Base-by-base conservation (phyloP, 768 basidiomycete genomes). In the Leccinellum luteum region DNA sequence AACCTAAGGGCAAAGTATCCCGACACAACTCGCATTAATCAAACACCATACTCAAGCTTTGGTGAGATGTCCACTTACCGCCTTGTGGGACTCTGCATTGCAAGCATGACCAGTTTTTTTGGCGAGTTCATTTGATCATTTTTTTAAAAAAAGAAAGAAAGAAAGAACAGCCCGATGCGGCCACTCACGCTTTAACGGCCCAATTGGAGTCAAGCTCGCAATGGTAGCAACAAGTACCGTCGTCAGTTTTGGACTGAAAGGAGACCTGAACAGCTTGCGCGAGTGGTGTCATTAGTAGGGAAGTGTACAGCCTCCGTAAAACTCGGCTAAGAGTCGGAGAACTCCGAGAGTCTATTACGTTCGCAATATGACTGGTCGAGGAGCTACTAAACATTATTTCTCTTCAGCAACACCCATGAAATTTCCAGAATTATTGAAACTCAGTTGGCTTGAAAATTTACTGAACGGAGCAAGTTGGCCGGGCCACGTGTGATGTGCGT, bases 11-110 rank as follows among this genome's bases (percentile, higher is more conserved):
- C 9, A 41, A 41, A n/a, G 17, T 2, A 12, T 44, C 52, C 14
- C 38, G n/a, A n/a, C n/a, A 10, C 32, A 12, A 32, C 1, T 63
- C 17, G 27, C 27, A 3, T 30, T n/a, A 30, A 13, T 27, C 3
- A n/a, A 14, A 12, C 8, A 25, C 13, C n/a, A 19, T 21, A n/a
- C 5, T 6, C n/a, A 6, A n/a, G 21, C 12, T 45, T 7, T 13
- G 14, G 10, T 27, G 35, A 35, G 17, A 35, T 9, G 21, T n/a
- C 25, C 12, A 6, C 63, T 57, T 51, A 81, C 84, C 83, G 72
- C 84, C 83, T 65, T 84, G 81, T 4, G 83, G 76, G 51, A 84
- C 67, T 38, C 84, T 85, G 60, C 15, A 45, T 28, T 25, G 13
- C 17, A 25, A 8, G 2, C 4, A n/a, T 27, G 15, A 15, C n/a